Conservation (phyloP, 2,329 filamentous ascomycete species). For the Claviceps sp. region DNA sequence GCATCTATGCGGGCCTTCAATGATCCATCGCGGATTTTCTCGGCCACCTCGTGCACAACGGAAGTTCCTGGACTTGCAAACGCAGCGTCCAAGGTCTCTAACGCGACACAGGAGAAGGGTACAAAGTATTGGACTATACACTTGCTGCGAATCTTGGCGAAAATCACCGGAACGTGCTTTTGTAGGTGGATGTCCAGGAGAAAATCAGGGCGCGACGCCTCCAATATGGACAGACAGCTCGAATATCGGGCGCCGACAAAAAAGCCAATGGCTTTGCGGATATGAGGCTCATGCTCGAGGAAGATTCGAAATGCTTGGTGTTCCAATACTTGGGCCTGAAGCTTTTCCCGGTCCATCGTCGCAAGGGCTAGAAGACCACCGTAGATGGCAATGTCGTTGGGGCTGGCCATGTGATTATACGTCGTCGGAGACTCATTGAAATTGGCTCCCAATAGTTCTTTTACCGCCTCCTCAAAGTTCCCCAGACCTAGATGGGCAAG, state of each 20-base stretch:
- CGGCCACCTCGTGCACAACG: constrained; percentile 61
- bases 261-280: constrained; percentile 76
- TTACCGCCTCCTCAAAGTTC: constrained; percentile 50
- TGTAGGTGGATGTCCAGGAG: constrained; percentile 81
- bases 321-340: constrained; percentile 66
- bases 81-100: constrained; percentile 62
- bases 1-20: constrained; percentile 75
- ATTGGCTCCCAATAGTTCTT: constrained; percentile 53
- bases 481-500: constrained; percentile 33
- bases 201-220: constrained; percentile 72
- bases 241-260: constrained; percentile 89
- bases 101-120: constrained; percentile 76
- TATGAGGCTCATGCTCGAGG: constrained; percentile 84
- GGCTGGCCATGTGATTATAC: constrained; percentile 61
- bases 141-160: constrained; percentile 67
- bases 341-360: constrained; percentile 66
- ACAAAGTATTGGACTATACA: constrained; percentile 88
- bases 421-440: constrained; percentile 31
- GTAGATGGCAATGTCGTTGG: constrained; percentile 85
- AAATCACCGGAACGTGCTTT: constrained; percentile 56
- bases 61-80: constrained; percentile 53
- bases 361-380: constrained; percentile 83
- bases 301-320: constrained; percentile 72
- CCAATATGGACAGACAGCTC: constrained; percentile 68
- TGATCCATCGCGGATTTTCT: constrained; percentile 59